Conservation (phyloP, 1,284 basidiomycete species). For the Malassezia slooffiae region DNA sequence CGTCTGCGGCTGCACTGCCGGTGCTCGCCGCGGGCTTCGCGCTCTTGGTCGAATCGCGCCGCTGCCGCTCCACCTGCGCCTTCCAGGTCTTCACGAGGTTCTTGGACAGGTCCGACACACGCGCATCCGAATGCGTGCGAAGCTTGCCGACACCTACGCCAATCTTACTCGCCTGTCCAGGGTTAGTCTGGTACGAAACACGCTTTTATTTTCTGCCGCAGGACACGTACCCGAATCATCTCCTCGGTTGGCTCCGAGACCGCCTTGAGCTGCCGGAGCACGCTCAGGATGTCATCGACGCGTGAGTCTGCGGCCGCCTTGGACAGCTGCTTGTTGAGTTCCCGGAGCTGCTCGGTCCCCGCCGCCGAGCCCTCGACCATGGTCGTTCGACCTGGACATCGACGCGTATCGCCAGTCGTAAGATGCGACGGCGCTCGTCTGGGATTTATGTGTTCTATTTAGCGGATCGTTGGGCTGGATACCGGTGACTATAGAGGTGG, state of each 20-base stretch:
- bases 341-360: slow-evolving; percentile 24
- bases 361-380: slow-evolving; percentile 1
- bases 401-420: no score
- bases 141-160: slow-evolving; percentile 87
- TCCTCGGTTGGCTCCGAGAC: slow-evolving; percentile 73
- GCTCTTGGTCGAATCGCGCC: slow-evolving; percentile 49
- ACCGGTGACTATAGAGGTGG: no score
- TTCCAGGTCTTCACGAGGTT: slow-evolving; percentile 61
- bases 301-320: slow-evolving; percentile 21
- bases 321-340: slow-evolving; percentile 28
- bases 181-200: slow-evolving; percentile 15
- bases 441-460: no score
- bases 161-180: slow-evolving; percentile 51
- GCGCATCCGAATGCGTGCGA: slow-evolving; percentile 60
- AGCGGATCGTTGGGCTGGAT: no score
- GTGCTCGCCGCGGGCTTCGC: slow-evolving; percentile 25
- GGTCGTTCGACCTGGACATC: no score
- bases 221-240: slow-evolving; percentile 57
- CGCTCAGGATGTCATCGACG: slow-evolving; percentile 59
- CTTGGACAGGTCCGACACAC: slow-evolving; percentile 72
- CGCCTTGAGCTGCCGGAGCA: slow-evolving; percentile 65
- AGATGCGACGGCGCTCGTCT: no score
- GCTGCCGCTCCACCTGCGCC: slow-evolving; percentile 36
- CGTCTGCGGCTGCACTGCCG: background rate
- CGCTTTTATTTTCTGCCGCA: no score